A percentile compares a stretch with the other conserved stretches of the same genome.
phyloP scores from a whole-genome alignment of 768 basidiomycete genomes.

The Leccinum arenicola region DNA sequence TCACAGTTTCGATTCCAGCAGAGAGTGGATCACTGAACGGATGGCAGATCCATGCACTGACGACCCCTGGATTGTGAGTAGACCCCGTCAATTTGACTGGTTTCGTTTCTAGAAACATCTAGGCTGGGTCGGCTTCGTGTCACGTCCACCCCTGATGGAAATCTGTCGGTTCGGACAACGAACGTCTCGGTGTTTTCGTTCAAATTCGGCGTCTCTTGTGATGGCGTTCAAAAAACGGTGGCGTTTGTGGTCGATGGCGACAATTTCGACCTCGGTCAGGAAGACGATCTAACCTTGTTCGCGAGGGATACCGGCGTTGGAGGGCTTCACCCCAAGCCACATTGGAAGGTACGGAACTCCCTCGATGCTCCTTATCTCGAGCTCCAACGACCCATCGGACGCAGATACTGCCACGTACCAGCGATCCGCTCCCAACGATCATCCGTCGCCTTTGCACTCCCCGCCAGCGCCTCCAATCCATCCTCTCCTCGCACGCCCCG shows the following conservation, averaged over 20 bases:
- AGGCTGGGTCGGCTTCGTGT: constrained; percentile 25
- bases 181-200: constrained; percentile 28
- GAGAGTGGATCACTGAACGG: constrained; percentile 74
- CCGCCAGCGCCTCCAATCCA: constrained; percentile 54
- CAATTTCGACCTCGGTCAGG: not conserved
- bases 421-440: not conserved
- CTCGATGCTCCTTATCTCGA: not conserved
- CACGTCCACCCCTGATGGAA: constrained; percentile 1
- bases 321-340: not conserved
- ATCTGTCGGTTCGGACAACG: constrained; percentile 19
- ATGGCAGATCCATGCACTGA: constrained; percentile 58
- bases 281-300: constrained; percentile 10
- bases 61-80: constrained; percentile 67
- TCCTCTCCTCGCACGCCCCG: constrained; percentile 54
- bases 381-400: not conserved
- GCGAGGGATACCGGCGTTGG: not conserved
- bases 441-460: constrained; percentile 6
- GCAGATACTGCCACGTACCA: constrained; percentile 8
- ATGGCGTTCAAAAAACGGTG: not conserved
- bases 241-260: constrained; percentile 16
- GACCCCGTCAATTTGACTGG: not conserved
- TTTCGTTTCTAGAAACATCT: not conserved
- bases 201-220: not conserved
- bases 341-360: constrained; percentile 24
- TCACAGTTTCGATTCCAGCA: constrained; percentile 68